Base-by-base conservation (phyloP, 2,329 filamentous ascomycete species). In the Colletotrichum spaethianum region DNA sequence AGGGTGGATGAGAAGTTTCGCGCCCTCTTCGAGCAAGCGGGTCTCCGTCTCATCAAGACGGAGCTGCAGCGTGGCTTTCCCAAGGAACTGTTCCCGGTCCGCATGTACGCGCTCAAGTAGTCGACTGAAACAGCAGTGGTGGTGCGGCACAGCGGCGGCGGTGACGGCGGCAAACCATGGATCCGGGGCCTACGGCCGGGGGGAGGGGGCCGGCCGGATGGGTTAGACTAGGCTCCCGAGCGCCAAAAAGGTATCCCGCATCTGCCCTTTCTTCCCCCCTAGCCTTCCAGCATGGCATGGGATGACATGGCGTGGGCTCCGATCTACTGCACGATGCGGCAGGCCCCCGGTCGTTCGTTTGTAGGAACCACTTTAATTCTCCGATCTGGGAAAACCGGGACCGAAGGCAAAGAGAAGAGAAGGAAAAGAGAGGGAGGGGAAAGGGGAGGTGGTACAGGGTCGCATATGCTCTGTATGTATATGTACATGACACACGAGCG, bases 41-140 rank as follows among this genome's bases (percentile, higher is more conserved):
- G 91, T 0, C 79, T 97, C 75, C 87, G 84, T 65, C 78, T 98
- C n/a, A 82, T 94, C 44, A 89, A 85, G 79, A 91, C 89, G 0
- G 93, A 96, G 79, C 76, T 93, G 61, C 93, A 97, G 82, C 88
- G 86, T 46, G 93, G 93, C 0, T 91, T 96, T 20, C 91, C 91
- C 1, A 90, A 88, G 55, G 87, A 87, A 53, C 80, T 97, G 40
- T 91, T 92, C 75, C 93, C 94, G 0, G 92, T 98, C 23, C 89
- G 90, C 76, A 93, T 92, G 80, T 98, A 95, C 82, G 95, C 94
- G 1, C 82, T 97, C 76, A 90, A 89, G 76, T 74, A 63, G 63
- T 36, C 44, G 16, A 3, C 28, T 31, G n/a, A 16, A 65, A 73
- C n/a, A 52, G 16, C 59, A 60, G 64, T 63, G 67, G 73, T 72